Conservation (phyloP, 352 stramenopile genomes). For the Thalassiosira hispida region DNA sequence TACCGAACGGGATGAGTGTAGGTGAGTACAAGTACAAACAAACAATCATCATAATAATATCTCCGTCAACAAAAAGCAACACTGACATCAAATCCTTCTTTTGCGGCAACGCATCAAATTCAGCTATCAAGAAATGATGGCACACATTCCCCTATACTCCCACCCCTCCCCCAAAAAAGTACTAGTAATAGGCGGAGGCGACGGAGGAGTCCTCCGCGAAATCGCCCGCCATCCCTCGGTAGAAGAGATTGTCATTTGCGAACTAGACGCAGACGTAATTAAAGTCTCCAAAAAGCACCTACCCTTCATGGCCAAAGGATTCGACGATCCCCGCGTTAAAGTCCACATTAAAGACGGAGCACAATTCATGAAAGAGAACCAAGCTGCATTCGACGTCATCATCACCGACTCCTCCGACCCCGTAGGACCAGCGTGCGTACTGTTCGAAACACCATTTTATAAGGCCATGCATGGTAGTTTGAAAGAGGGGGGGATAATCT, state of each 20-base stretch:
- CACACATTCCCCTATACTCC: slow-evolving; percentile 96
- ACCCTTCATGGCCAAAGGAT: slow-evolving; percentile 89
- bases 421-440: slow-evolving; percentile 73
- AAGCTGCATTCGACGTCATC: slow-evolving; percentile 82
- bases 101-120: no score
- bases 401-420: slow-evolving; percentile 84
- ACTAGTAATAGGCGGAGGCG: slow-evolving; percentile 97
- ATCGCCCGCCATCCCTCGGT: slow-evolving; percentile 90
- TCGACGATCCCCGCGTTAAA: slow-evolving; percentile 94
- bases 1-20: slow-evolving; percentile 96
- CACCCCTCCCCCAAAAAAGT: slow-evolving; percentile 94
- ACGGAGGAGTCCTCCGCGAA: slow-evolving; percentile 97
- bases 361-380: slow-evolving; percentile 82
- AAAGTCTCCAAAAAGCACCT: slow-evolving; percentile 93
- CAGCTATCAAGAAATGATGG: slow-evolving; percentile 99
- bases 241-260: slow-evolving; percentile 97
- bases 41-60: no score
- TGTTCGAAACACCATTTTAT: slow-evolving; percentile 86
- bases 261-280: slow-evolving; percentile 98
- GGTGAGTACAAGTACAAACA: no score
- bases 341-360: slow-evolving; percentile 85
- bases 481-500: slow-evolving; percentile 85
- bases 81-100: no score
- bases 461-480: slow-evolving; percentile 81
- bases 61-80: no score